A percentile compares a stretch with the other conserved stretches of the same genome.
Evolutionary conservation across 176 grass and related monocot genomes (phyloP).

Genomic region (Carex pumila): DNA sequence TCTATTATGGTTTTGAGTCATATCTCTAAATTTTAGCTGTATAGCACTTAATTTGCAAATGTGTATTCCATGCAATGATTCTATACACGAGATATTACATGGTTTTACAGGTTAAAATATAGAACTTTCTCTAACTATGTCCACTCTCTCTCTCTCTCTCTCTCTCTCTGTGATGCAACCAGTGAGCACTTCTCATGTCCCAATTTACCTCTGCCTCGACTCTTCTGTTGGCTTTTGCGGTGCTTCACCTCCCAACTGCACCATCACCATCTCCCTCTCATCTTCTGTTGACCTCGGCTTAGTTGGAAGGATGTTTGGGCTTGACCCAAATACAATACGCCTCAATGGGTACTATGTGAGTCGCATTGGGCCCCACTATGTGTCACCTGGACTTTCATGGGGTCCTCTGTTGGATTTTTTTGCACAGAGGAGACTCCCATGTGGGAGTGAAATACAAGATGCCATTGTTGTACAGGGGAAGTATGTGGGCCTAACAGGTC

Average conservation of each 20-base stretch:
- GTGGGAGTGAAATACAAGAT: not conserved
- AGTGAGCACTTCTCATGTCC: not conserved
- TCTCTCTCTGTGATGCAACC: not conserved
- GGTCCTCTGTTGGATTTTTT: conserved; percentile 1
- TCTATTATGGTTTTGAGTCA: not conserved
- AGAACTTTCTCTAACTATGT: not conserved
- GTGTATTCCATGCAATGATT: not conserved
- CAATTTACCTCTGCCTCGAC: not conserved
- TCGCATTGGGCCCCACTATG: not conserved
- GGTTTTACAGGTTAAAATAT: not conserved
- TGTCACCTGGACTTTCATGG: conserved; percentile 4
- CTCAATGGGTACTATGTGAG: conserved; percentile 16
- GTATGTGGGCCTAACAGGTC: not conserved
- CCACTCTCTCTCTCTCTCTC: too few relatives aligned
- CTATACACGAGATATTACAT: not conserved
- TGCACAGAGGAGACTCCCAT: not conserved
- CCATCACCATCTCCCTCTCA: not conserved
- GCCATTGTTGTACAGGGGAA: conserved; percentile 12
- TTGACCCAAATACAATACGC: not conserved
- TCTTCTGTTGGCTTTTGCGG: not conserved
- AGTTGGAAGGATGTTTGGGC: not conserved
- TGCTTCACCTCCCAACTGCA: not conserved
- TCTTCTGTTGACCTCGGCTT: not conserved
- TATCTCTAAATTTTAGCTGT: not conserved
- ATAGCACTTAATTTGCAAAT: not conserved